Evolutionary conservation across 179 eudicot genomes (phyloP), one percentile per base, ranked within the genome.

Genomic region (Heliamphora pulchella): DNA sequence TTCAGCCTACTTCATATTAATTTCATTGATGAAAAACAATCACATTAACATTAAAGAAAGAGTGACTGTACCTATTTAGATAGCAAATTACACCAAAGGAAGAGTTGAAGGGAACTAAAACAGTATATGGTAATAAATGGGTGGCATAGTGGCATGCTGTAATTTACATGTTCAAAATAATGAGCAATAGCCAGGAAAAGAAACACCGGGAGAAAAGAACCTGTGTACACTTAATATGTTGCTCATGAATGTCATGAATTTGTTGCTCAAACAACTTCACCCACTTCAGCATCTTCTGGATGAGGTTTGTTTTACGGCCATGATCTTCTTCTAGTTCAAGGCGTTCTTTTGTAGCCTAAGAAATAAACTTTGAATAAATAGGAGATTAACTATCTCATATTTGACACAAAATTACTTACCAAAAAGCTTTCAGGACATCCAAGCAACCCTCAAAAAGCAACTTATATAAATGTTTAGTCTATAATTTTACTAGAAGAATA

Each of bases 171-270:
- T 55, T 50, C n/a, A 78, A 71, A 69, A 69, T 11, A 78, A 20
- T 55, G 0, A 75, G 0, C n/a, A 20, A 69, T 11, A 54, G 53
- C 3, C 20, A 17, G 39, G 69, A 17, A 75, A 58, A 59, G 46
- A 8, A 46, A 44, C n/a, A 76, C 13, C n/a, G 55, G 1, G 51
- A 62, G 61, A 9, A 70, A 68, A 6, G 61, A 62, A 96, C 99
- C 98, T 96, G 99, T 70, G 94, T 92, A 80, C 83, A 85, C 80
- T 83, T 90, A 54, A 86, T 17, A 83, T 87, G 86, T 84, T 89
- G 94, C 84, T 91, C 96, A 74, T 90, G 85, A 62, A 89, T 84
- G 76, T 88, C 88, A 31, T 78, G 87, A 81, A 90, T 87, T 81
- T 94, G 91, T 73, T 85, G 88, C 82, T 91, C 90, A 64, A 91